These are phyloP conservation scores for Microbotryum saponariae DNA, from an alignment of 1,284 basidiomycete species.

Conservation along the genomic window DNA sequence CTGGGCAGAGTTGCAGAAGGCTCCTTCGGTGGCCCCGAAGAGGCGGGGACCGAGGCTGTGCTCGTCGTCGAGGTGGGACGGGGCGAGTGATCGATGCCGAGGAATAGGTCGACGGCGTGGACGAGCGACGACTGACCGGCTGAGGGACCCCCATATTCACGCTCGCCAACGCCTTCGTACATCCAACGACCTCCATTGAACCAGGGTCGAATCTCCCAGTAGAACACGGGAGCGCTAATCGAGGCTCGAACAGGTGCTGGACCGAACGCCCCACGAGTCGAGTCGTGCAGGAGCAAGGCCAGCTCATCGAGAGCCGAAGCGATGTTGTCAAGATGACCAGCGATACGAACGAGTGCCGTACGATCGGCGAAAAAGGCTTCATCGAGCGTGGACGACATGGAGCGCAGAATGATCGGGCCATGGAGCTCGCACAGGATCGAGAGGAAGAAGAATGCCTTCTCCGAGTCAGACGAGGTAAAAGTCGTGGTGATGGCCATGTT, in stretches of 20 bases:
- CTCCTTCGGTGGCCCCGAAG: conserved; percentile 12
- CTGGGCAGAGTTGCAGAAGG: not conserved
- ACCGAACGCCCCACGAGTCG: conserved; percentile 56
- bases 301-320: conserved; percentile 61
- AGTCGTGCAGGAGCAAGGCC: conserved; percentile 54
- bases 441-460: conserved; percentile 80
- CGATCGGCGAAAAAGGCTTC: conserved; percentile 82
- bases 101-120: conserved; percentile 80
- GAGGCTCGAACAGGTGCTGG: not conserved
- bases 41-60: conserved; percentile 6
- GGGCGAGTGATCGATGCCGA: conserved; percentile 64
- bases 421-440: conserved; percentile 84
- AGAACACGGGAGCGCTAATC: conserved; percentile 57
- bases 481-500: conserved; percentile 58
- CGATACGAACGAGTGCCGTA: conserved; percentile 58
- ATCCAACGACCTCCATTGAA: conserved; percentile 79
- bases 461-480: conserved; percentile 76
- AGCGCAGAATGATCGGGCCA: conserved; percentile 73
- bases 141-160: conserved; percentile 71
- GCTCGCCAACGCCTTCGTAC: conserved; percentile 63
- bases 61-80: conserved; percentile 21
- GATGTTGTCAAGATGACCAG: conserved; percentile 60
- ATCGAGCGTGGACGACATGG: conserved; percentile 85
- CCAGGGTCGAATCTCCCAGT: conserved; percentile 82
- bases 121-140: conserved; percentile 85